Evolutionary conservation across 345 rosid genomes (phyloP), one percentile per base, ranked within the genome.

Genomic region (Boechera stricta): DNA sequence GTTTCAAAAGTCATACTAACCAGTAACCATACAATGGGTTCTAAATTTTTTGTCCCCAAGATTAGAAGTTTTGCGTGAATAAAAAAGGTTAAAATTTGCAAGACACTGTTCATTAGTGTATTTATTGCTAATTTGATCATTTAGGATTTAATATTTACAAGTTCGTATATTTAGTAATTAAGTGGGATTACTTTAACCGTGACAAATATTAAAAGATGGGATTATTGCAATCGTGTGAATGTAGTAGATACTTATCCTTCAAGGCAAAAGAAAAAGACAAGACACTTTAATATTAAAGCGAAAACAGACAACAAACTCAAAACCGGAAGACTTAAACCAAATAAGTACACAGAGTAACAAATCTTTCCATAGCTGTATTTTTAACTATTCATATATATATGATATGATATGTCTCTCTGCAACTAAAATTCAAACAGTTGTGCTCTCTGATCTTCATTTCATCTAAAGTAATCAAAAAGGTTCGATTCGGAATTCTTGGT

Each of bases 231-330:
- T 58, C 45, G 45, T 71, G 56, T 21, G 59, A 59, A 59, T 18
- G 35, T 71, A 58, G 35, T 71, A 58, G 75, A 47, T 15, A 48
- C 57, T 60, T 60, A 68, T 48, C 18, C 29, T 24, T 24, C 60
- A 72, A 29, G 68, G 59, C 15, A 60, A n/a, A 61, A 48, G 12
- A 7, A 48, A 45, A 71, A 48, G 55, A 49, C 24, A 21, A 59
- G 0, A 56, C 21, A 58, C 10, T 11, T 2, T 12, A 32, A 32
- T 42, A 57, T 32, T 33, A 42, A 44, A 7, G 31, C 18, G 36
- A 61, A 72, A 72, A 72, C 60, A 61, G 60, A 72, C 76, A 60
- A 47, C 60, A 61, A 72, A 72, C 21, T 12, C 58, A 10, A 51
- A 72, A 72, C 76, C 61, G 60, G 52, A 60, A 72, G 47, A 58